phyloP scores from a whole-genome alignment of 768 basidiomycete species.

The Termitomyces sp. region DNA sequence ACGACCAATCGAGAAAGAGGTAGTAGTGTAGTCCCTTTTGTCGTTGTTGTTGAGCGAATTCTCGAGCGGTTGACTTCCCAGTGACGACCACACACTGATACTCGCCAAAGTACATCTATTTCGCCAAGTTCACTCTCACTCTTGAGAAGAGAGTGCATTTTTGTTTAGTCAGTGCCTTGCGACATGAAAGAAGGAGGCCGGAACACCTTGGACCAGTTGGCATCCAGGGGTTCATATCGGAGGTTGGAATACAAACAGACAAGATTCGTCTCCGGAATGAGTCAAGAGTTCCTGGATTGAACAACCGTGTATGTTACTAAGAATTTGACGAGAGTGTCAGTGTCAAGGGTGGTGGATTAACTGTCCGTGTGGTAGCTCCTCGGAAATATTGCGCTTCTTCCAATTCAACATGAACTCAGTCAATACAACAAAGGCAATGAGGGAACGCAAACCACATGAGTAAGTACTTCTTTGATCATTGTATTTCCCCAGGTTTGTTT shows the following conservation, averaged over 20 bases:
- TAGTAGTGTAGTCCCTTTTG: constrained; percentile 3
- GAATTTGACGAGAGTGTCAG: constrained; percentile 1
- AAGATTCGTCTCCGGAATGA: not conserved
- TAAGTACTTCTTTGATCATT: too few species aligned
- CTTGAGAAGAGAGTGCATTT: constrained; percentile 21
- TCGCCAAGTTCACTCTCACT: constrained; percentile 2
- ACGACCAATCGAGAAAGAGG: not conserved
- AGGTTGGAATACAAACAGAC: constrained; percentile 18
- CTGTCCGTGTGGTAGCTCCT: not conserved
- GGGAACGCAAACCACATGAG: too few species aligned
- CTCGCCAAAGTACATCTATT: constrained; percentile 25
- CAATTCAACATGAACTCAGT: not conserved
- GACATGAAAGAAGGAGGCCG: constrained; percentile 21
- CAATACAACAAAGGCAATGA: too few species aligned
- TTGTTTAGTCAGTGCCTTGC: constrained; percentile 18
- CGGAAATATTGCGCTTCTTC: not conserved
- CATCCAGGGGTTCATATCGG: constrained; percentile 21
- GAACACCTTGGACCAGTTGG: constrained; percentile 22
- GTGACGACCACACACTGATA: constrained; percentile 17
- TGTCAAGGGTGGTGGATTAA: constrained; percentile 2
- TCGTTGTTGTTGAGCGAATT: constrained; percentile 19
- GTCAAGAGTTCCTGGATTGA: not conserved
- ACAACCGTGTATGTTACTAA: constrained; percentile 3
- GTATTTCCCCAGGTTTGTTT: too few species aligned
- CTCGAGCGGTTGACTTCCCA: constrained; percentile 18